phyloP scores from a whole-genome alignment of 106 monocot genomes.

The Apostasia shenzhenica region DNA sequence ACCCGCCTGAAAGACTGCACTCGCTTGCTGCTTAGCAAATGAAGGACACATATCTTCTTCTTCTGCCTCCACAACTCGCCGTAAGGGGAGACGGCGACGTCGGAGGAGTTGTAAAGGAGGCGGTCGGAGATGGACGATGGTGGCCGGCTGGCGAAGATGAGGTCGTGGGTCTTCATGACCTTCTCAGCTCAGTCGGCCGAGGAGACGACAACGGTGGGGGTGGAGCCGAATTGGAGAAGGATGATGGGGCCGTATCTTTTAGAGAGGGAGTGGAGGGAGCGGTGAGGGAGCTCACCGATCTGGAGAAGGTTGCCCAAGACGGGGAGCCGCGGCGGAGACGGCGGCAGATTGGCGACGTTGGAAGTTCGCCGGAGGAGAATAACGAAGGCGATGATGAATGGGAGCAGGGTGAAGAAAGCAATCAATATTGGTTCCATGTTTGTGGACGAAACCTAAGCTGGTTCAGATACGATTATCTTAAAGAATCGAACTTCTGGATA shows the following conservation, averaged over 20 bases:
- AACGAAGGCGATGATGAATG: too few species aligned
- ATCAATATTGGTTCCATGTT: neutral
- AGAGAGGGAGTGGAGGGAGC: constrained; percentile 6
- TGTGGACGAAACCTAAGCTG: too few species aligned
- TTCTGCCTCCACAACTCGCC: constrained; percentile 30
- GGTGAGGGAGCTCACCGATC: constrained; percentile 14
- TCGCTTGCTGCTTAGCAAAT: too few species aligned
- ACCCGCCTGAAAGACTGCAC: too few species aligned
- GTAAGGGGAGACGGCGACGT: constrained; percentile 21
- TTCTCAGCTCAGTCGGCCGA: constrained; percentile 7
- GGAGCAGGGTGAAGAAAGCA: neutral
- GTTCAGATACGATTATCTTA: too few species aligned
- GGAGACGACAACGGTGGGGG: constrained; percentile 20
- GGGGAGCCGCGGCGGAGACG: constrained; percentile 19
- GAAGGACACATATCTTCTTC: neutral
- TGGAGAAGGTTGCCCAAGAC: constrained; percentile 37
- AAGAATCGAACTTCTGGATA: too few species aligned
- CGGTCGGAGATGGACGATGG: neutral
- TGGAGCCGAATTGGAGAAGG: constrained; percentile 11
- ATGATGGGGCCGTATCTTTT: constrained; percentile 17
- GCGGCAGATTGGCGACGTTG: neutral
- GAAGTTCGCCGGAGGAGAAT: neutral
- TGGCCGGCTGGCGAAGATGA: constrained; percentile 20
- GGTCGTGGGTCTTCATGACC: constrained; percentile 23
- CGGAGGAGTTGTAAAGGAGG: constrained; percentile 5